These are phyloP conservation scores for Ogataea ramenticola DNA, from an alignment of 805 yeast species.

Conservation along the genomic window DNA sequence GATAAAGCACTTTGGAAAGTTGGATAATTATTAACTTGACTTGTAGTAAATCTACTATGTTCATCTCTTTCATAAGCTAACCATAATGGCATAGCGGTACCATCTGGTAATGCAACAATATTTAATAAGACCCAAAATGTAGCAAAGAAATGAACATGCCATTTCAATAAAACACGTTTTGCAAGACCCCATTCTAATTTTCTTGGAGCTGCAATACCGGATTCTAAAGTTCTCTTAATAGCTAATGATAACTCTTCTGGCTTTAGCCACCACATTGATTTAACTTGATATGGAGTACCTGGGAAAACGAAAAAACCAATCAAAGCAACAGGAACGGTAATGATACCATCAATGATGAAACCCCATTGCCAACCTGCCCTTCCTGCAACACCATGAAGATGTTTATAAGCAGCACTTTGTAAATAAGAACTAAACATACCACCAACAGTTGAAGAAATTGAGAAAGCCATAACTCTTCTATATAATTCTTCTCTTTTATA, in stretches of 20 bases:
- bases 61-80: slow-evolving; percentile 21
- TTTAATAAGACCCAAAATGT: slow-evolving; percentile 39
- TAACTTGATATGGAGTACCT: slow-evolving; percentile 30
- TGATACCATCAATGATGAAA: slow-evolving; percentile 54
- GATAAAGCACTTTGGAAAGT: slow-evolving; percentile 34
- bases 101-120: slow-evolving; percentile 33
- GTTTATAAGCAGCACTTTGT: slow-evolving; percentile 34
- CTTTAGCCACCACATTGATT: slow-evolving; percentile 19
- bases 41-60: slow-evolving; percentile 20
- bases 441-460: slow-evolving; percentile 32
- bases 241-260: slow-evolving; percentile 27
- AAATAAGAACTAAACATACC: slow-evolving; percentile 37
- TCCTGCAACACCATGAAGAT: slow-evolving; percentile 37
- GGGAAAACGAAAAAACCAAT: slow-evolving; percentile 54
- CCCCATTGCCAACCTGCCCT: slow-evolving; percentile 63
- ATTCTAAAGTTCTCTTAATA: slow-evolving; percentile 30
- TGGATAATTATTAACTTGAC: slow-evolving; percentile 33
- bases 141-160: slow-evolving; percentile 53
- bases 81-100: slow-evolving; percentile 33
- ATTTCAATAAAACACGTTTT: slow-evolving; percentile 39
- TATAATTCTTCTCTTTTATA: slow-evolving; percentile 35
- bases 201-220: slow-evolving; percentile 25
- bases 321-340: slow-evolving; percentile 50
- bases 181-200: slow-evolving; percentile 28
- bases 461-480: slow-evolving; percentile 33